phyloP scores from a whole-genome alignment of 1,284 basidiomycete species.

The Coniophora puteana region DNA sequence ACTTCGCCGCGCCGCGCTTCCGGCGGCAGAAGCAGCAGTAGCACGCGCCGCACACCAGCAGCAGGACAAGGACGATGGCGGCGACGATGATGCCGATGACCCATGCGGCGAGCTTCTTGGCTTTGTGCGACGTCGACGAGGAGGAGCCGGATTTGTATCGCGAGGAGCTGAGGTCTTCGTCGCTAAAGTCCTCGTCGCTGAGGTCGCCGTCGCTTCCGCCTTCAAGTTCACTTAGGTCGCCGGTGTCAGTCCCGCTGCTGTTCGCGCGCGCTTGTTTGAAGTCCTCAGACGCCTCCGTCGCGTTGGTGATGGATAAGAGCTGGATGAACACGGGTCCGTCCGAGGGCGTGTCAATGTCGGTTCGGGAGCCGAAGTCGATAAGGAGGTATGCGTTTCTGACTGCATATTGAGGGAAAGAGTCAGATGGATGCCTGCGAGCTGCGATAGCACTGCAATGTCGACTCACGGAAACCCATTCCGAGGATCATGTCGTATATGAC shows the following conservation, averaged over 20 bases:
- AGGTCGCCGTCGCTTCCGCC: constrained; percentile 1
- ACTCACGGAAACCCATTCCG: constrained; percentile 56
- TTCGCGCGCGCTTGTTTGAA: constrained; percentile 16
- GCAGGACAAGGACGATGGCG: constrained; percentile 9
- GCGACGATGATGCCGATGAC: constrained; percentile 16
- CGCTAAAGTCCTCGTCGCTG: background rate
- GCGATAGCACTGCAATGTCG: background rate
- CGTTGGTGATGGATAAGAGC: constrained; percentile 49
- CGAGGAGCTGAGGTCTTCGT: background rate
- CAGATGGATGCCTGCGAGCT: too few relatives aligned
- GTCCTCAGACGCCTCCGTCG: constrained; percentile 22
- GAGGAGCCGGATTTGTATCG: constrained; percentile 2
- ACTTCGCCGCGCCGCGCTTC: background rate
- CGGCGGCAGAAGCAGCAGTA: constrained; percentile 11
- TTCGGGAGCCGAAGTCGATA: constrained; percentile 58
- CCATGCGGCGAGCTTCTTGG: constrained; percentile 3
- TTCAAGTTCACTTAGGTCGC: constrained; percentile 1
- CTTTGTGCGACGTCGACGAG: background rate
- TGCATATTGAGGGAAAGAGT: constrained; percentile 18
- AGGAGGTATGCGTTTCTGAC: constrained; percentile 56
- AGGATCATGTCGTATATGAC: constrained; percentile 38
- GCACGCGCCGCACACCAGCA: constrained; percentile 6
- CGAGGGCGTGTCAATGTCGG: constrained; percentile 34
- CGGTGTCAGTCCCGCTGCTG: background rate
- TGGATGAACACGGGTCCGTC: constrained; percentile 54